Conservation (phyloP, 176 grass and related monocot species). For the Elaeis guineensis region DNA sequence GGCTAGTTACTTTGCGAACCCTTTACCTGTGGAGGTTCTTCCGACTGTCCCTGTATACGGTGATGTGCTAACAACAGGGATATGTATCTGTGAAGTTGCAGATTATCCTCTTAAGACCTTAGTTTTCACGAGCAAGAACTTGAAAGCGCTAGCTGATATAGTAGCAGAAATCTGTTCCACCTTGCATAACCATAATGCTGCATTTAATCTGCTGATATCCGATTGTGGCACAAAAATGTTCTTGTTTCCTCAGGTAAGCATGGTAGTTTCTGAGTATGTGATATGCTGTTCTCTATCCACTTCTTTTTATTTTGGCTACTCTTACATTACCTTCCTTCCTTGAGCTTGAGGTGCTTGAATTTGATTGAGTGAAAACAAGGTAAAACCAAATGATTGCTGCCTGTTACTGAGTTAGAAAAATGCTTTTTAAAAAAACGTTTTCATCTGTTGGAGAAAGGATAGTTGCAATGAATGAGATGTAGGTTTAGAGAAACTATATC, state of each 20-base stretch:
- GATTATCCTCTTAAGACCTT: conserved; percentile 53
- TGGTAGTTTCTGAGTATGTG: too few species aligned
- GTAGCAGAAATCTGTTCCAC: conserved; percentile 30
- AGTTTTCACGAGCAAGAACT: conserved; percentile 38
- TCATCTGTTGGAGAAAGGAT: too few species aligned
- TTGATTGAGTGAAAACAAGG: too few species aligned
- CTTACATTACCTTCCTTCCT: too few species aligned
- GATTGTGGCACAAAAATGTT: conserved; percentile 43
- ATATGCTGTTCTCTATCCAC: too few species aligned
- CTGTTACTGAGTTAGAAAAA: too few species aligned
- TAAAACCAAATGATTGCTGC: too few species aligned
- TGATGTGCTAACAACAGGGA: conserved; percentile 15
- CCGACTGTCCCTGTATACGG: conserved; percentile 28
- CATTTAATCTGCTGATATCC: conserved; percentile 47
- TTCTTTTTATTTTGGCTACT: too few species aligned
- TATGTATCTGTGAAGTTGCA: conserved; percentile 38
- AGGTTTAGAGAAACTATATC: too few species aligned
- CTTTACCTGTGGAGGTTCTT: conserved; percentile 55
- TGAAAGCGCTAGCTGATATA: conserved; percentile 18
- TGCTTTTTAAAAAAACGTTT: too few species aligned
- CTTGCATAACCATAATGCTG: conserved; percentile 20
- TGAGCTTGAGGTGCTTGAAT: too few species aligned
- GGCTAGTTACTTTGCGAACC: conserved; percentile 56
- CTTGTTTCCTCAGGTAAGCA: conserved; percentile 54
- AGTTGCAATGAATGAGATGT: too few species aligned